A percentile compares a stretch with the other conserved stretches of the same genome.
phyloP scores from a whole-genome alignment of 345 rosid species.

The Rhodomyrtus tomentosa region DNA sequence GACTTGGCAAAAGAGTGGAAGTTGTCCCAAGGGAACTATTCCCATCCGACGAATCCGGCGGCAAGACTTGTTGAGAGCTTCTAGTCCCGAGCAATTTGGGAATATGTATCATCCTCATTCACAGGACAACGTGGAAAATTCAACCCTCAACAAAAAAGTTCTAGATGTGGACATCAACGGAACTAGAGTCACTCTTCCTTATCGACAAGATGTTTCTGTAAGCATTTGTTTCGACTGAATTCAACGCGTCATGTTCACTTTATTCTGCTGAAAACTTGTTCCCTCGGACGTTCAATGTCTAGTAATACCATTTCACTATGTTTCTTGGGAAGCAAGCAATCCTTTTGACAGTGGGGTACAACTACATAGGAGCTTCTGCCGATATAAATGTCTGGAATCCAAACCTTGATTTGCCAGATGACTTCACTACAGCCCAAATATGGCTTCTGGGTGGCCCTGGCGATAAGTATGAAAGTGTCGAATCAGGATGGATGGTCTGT shows the following conservation, averaged over 20 bases:
- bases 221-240: background rate
- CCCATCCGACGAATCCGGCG: slow-evolving; percentile 33
- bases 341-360: slow-evolving; percentile 19
- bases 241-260: background rate
- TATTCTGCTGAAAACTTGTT: background rate
- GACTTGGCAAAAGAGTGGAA: slow-evolving; percentile 35
- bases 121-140: background rate
- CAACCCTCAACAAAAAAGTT: background rate
- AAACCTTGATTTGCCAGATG: slow-evolving; percentile 4
- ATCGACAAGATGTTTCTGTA: slow-evolving; percentile 18
- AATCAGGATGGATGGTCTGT: slow-evolving; percentile 39
- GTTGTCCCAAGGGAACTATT: slow-evolving; percentile 35
- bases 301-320: background rate
- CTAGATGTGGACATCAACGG: background rate
- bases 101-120: slow-evolving; percentile 8
- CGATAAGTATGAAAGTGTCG: slow-evolving; percentile 16
- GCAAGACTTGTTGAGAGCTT: slow-evolving; percentile 25
- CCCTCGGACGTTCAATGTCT: background rate
- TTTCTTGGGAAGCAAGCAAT: slow-evolving; percentile 8
- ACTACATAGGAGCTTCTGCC: slow-evolving; percentile 23
- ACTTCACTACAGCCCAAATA: slow-evolving; percentile 29
- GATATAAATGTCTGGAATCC: slow-evolving; percentile 52
- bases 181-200: background rate
- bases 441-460: slow-evolving; percentile 25
- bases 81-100: slow-evolving; percentile 15